Conservation (phyloP, 2,329 filamentous ascomycete genomes). For the Torrubiella hemipterigena region DNA sequence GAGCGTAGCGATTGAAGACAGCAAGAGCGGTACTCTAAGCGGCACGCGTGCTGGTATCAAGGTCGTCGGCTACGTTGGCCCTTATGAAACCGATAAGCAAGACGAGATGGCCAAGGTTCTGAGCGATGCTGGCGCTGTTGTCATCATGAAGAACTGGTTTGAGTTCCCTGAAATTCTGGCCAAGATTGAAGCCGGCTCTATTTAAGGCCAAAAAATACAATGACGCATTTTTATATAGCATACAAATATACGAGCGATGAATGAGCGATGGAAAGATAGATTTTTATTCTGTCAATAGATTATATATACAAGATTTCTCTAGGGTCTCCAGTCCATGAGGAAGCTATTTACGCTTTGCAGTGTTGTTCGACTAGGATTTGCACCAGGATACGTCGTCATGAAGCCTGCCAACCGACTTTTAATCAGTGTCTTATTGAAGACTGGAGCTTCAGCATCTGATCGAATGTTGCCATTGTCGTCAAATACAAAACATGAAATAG, state of each 20-base stretch:
- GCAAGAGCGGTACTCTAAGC: conserved; percentile 71
- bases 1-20: conserved; percentile 77
- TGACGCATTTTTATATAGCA: too few species aligned
- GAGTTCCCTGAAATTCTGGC: conserved; percentile 38
- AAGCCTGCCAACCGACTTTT: conserved; percentile 71
- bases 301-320: conserved; percentile 3
- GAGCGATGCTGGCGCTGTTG: conserved; percentile 46
- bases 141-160: conserved; percentile 49
- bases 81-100: conserved; percentile 51
- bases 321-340: conserved; percentile 51
- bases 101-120: conserved; percentile 53
- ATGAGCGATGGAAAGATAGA: too few species aligned
- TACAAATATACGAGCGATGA: too few species aligned
- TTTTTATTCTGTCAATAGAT: too few species aligned
- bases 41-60: conserved; percentile 64
- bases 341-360: conserved; percentile 88
- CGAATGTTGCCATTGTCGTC: conserved; percentile 44
- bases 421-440: conserved; percentile 64
- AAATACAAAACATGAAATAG: conserved; percentile 63
- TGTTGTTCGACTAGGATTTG: conserved; percentile 74
- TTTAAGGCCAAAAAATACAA: conserved; percentile 10
- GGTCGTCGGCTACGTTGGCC: conserved; percentile 75
- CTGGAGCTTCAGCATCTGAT: conserved; percentile 10
- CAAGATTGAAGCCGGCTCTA: conserved; percentile 30
- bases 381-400: conserved; percentile 64